Conservation (phyloP, 768 basidiomycete genomes). For the Russula olivacea region DNA sequence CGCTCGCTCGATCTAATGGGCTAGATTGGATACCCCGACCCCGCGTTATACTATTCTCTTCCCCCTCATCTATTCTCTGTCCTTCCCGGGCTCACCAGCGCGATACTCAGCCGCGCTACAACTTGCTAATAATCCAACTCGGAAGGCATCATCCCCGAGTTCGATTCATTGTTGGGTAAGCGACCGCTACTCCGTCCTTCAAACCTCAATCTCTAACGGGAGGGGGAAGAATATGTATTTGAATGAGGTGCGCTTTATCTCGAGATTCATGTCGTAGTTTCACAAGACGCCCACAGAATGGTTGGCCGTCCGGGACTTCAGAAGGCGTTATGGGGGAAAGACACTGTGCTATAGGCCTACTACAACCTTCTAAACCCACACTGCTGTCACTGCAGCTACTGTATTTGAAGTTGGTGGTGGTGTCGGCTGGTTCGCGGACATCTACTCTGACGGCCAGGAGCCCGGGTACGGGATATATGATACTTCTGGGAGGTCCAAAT, state of each 20-base stretch:
- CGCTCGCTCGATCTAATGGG: too few species aligned
- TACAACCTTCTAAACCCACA: constrained; percentile 56
- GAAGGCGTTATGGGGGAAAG: constrained; percentile 30
- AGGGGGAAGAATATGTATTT: constrained; percentile 71
- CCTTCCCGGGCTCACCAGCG: too few species aligned
- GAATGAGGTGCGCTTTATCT: constrained; percentile 45
- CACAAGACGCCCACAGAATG: constrained; percentile 45
- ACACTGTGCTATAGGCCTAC: constrained; percentile 43
- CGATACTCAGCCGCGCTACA: too few species aligned
- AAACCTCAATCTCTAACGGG: too few species aligned
- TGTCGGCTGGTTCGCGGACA: constrained; percentile 78
- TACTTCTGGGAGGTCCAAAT: constrained; percentile 47
- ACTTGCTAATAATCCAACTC: too few species aligned
- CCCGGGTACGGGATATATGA: constrained; percentile 70
- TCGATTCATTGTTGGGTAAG: too few species aligned
- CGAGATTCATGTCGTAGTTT: not conserved
- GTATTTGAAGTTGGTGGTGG: constrained; percentile 69
- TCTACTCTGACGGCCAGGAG: constrained; percentile 60
- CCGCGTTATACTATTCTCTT: too few species aligned
- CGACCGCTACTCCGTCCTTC: too few species aligned
- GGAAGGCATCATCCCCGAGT: too few species aligned
- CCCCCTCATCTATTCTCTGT: too few species aligned
- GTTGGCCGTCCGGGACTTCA: constrained; percentile 68
- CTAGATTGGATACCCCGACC: too few species aligned
- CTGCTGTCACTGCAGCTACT: constrained; percentile 57